Evolutionary conservation across 495 filamentous ascomycete genomes (phyloP).

Genomic region (Neurospora sp.): DNA sequence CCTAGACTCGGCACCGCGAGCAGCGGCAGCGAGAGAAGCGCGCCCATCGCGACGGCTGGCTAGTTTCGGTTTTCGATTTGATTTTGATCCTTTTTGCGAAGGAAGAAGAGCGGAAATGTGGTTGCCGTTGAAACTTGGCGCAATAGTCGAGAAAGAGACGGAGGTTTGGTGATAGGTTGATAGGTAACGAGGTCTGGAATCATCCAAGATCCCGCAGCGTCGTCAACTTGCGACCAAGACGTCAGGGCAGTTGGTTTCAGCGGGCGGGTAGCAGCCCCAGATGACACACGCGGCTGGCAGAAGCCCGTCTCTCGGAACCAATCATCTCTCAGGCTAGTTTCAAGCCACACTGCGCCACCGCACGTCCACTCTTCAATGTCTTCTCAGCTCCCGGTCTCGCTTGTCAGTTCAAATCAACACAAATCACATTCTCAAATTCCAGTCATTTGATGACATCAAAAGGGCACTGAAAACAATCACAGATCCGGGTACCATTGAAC

Average conservation of each 20-base stretch:
- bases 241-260: neutral
- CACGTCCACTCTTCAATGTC: neutral
- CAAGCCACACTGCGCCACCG: neutral
- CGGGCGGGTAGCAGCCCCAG: neutral
- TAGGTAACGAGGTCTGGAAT: neutral
- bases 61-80: neutral
- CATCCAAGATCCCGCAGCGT: neutral
- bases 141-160: neutral
- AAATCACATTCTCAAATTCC: neutral
- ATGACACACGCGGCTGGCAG: neutral
- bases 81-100: neutral
- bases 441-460: neutral
- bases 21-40: constrained; percentile 79
- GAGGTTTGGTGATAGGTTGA: neutral
- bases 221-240: neutral
- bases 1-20: constrained; percentile 78
- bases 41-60: constrained; percentile 58
- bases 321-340: neutral
- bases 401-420: neutral
- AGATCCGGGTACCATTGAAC: neutral
- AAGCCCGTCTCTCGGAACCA: neutral
- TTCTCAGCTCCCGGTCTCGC: neutral
- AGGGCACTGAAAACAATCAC: neutral
- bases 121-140: neutral
- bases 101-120: neutral